phyloP scores from a whole-genome alignment of 2,329 filamentous ascomycete genomes.

The Claviceps quebecensis region DNA sequence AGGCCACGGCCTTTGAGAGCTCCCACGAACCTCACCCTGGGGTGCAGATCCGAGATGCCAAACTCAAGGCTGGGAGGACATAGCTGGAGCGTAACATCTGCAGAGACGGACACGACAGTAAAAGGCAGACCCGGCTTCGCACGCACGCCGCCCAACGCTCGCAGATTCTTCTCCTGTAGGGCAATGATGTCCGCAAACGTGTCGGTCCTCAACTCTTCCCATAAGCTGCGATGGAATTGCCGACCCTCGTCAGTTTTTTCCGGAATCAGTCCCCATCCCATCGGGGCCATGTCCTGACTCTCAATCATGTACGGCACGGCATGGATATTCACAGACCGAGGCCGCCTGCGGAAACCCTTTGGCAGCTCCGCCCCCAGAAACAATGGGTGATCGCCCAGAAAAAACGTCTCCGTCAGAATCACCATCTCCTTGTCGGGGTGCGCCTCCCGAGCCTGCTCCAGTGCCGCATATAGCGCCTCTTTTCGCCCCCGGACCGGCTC shows the following conservation, averaged over 20 bases:
- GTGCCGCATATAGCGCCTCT: not conserved
- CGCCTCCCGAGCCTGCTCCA: not conserved
- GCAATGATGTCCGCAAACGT: not conserved
- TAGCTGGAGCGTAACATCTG: conserved; percentile 22
- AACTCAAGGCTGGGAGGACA: conserved; percentile 27
- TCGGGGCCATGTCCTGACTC: conserved; percentile 12
- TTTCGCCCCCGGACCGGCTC: not conserved
- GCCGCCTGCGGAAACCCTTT: conserved; percentile 21
- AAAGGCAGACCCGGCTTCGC: conserved; percentile 13
- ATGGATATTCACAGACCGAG: conserved; percentile 25
- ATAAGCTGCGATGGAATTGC: not conserved
- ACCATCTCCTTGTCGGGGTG: conserved; percentile 23
- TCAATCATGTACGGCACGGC: conserved; percentile 21
- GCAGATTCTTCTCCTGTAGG: not conserved
- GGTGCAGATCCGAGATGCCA: conserved; percentile 20
- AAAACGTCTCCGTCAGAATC: conserved; percentile 27
- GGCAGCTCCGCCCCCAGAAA: conserved; percentile 23
- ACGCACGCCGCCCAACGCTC: not conserved
- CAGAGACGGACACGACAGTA: conserved; percentile 23
- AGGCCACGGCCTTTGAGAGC: conserved; percentile 13
- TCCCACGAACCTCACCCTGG: conserved; percentile 29
- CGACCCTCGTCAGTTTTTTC: not conserved
- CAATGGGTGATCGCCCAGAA: conserved; percentile 24
- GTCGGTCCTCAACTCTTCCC: not conserved
- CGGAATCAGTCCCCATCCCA: not conserved